phyloP scores from a whole-genome alignment of 1,284 basidiomycete species.

The Caloboletus firmus region DNA sequence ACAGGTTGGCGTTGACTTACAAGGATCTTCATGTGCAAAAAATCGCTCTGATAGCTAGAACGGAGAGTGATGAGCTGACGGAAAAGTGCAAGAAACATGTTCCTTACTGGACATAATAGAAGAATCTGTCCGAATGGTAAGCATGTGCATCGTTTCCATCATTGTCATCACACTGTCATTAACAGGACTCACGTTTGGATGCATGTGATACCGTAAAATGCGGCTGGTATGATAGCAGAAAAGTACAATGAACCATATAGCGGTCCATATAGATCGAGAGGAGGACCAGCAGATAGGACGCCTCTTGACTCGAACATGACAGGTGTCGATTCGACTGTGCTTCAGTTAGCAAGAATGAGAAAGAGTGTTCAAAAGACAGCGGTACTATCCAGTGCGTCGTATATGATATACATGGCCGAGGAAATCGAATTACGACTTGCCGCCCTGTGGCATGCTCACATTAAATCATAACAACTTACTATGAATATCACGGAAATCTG shows the following conservation, averaged over 20 bases:
- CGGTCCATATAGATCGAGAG: background rate
- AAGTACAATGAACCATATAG: constrained; percentile 8
- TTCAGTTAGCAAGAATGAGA: too few species aligned
- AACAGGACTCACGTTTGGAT: constrained; percentile 17
- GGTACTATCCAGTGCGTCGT: too few species aligned
- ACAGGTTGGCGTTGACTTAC: constrained; percentile 9
- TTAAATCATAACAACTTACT: too few species aligned
- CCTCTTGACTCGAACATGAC: background rate
- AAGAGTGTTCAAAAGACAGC: too few species aligned
- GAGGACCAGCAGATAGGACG: too few species aligned
- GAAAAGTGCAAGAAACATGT: background rate
- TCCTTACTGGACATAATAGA: constrained; percentile 16
- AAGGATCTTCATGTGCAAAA: constrained; percentile 2
- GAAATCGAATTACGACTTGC: too few species aligned
- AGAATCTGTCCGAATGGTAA: constrained; percentile 5
- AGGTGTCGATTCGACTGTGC: too few species aligned
- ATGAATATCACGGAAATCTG: too few species aligned
- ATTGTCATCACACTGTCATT: too few species aligned
- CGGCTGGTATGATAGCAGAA: constrained; percentile 1
- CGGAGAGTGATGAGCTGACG: background rate
- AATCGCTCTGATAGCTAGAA: constrained; percentile 13
- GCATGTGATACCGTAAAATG: constrained; percentile 15
- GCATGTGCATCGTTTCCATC: too few species aligned
- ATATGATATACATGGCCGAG: too few species aligned
- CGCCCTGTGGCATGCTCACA: too few species aligned